Base-by-base conservation (phyloP, 345 rosid genomes). In the Aurinia saxatilis region DNA sequence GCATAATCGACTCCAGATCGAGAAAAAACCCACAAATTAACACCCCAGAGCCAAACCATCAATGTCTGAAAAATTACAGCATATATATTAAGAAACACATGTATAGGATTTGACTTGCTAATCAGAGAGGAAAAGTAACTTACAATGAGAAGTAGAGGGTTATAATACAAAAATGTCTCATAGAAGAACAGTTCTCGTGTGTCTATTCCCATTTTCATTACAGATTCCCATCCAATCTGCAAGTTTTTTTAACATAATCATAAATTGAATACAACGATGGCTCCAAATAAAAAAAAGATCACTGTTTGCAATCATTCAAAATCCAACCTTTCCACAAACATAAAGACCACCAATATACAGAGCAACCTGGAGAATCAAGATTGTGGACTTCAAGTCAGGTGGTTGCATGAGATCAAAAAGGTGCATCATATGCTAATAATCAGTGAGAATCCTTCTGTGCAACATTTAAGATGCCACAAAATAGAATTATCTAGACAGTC, bases 41-140 rank as follows among this genome's bases (percentile, higher is more conserved):
- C 74, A 66, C 97, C 99, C 99, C 99, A 95, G 33, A 95, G 83
- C 99, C 99, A 90, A 46, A 88, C 96, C 95, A 83, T 84, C 87
- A 80, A 64, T 19, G 95, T 90, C 97, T 95, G 83, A 60, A 78
- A 50, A 10, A 46, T 23, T 45, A 64, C 66, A 19, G 38, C 31
- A 23, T 47, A 51, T 47, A 51, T 45, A 41, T 15, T 46, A 62
- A 60, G 46, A 31, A 30, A 15, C 37, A 37, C 16, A 63, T 3
- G 44, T 59, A 35, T 19, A 21, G 29, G 44, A 33, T 17, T 42
- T 33, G 52, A 50, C 29, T 57, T 33, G 2, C 38, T 38, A 12
- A 54, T 14, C 5, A 0, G 5, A 44, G 23, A 33, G 18, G 70
- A 17, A 21, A 47, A 5, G 8, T 31, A 63, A 72, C 92, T 80